Evolutionary conservation across 805 yeast species (phyloP).

Genomic region (Ogataea zsoltii): DNA sequence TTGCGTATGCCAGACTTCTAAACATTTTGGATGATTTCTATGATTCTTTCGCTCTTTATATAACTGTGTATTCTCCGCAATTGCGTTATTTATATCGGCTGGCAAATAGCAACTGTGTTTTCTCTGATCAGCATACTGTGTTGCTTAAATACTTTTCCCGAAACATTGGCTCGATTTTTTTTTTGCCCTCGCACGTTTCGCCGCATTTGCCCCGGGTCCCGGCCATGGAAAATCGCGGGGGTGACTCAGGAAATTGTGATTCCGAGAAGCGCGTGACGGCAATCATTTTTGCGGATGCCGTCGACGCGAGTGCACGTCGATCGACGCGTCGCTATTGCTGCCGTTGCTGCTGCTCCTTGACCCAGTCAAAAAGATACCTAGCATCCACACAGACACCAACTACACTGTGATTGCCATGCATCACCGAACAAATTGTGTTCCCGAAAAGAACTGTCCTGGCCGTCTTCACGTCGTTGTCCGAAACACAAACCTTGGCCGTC

Average conservation of each 20-base stretch:
- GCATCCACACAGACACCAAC: slow-evolving; percentile 2
- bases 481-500: slow-evolving; percentile 4
- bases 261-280: slow-evolving; percentile 4
- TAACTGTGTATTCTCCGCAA: neutral
- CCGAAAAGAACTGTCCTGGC: slow-evolving; percentile 2
- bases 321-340: neutral
- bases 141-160: slow-evolving; percentile 3
- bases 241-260: slow-evolving; percentile 2
- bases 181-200: too few species aligned
- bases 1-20: slow-evolving; percentile 1
- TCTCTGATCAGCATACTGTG: neutral
- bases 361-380: slow-evolving; percentile 3
- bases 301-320: neutral
- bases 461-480: slow-evolving; percentile 6
- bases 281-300: neutral
- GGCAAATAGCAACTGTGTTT: neutral
- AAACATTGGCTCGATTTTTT: neutral
- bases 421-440: slow-evolving; percentile 5
- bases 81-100: too few species aligned
- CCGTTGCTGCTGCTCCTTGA: neutral
- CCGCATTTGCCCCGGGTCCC: neutral
- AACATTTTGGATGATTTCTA: neutral
- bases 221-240: slow-evolving; percentile 6
- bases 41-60: neutral
- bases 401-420: neutral